A percentile compares a stretch with the other conserved stretches of the same genome.
Evolutionary conservation across 768 basidiomycete genomes (phyloP).

Genomic region (Rossbeevera mucosa): DNA sequence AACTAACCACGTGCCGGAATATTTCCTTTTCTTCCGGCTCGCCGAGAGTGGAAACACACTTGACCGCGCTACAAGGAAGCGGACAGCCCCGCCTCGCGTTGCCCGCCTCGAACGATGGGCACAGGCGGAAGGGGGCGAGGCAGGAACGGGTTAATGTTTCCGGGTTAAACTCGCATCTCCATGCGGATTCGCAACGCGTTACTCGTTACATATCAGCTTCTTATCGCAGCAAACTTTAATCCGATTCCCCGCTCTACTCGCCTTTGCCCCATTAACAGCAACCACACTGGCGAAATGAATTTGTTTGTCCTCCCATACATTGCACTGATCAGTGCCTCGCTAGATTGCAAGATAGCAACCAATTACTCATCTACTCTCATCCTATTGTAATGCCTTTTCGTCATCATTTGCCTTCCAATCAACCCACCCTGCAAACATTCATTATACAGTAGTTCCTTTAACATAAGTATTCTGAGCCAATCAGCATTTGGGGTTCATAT

Average conservation of each 20-base stretch:
- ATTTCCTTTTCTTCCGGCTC: slow-evolving; percentile 7
- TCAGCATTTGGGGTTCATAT: not conserved
- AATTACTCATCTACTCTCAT: slow-evolving; percentile 23
- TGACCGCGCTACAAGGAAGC: too few species aligned
- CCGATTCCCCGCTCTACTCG: slow-evolving; percentile 23
- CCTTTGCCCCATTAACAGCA: slow-evolving; percentile 10
- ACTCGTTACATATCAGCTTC: slow-evolving; percentile 16
- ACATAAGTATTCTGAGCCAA: too few species aligned
- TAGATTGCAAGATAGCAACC: slow-evolving; percentile 17
- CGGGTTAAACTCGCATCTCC: not conserved
- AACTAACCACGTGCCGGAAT: slow-evolving; percentile 14
- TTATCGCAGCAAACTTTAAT: slow-evolving; percentile 27
- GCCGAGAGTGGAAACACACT: not conserved
- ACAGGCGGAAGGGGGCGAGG: not conserved
- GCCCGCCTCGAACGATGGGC: not conserved
- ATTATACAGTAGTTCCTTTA: too few species aligned
- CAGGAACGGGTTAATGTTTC: slow-evolving; percentile 2
- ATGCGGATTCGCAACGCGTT: slow-evolving; percentile 1
- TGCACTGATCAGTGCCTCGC: not conserved
- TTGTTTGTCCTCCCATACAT: slow-evolving; percentile 12
- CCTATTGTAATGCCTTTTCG: slow-evolving; percentile 9
- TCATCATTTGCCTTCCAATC: not conserved
- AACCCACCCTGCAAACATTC: not conserved
- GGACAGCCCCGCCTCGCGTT: not conserved
- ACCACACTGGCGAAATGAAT: slow-evolving; percentile 24